These are phyloP conservation scores for Fusarium solani-melongenae DNA, from an alignment of 2,329 filamentous ascomycete species.

Conservation along the genomic window DNA sequence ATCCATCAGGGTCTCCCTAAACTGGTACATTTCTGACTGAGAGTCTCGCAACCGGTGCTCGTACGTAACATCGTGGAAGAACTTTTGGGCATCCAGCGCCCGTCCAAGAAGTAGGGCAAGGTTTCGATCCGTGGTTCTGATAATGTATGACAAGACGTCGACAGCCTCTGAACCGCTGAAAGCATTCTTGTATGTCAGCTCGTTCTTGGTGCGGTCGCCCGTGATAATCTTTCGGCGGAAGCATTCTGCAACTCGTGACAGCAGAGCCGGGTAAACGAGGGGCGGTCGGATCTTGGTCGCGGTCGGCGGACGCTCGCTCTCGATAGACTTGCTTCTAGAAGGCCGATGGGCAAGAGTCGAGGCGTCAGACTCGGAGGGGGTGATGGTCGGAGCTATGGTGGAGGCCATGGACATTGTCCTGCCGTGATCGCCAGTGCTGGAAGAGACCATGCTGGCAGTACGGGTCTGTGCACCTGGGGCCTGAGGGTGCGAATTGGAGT, in stretches of 20 bases:
- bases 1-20: slow-evolving; percentile 91
- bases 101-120: slow-evolving; percentile 89
- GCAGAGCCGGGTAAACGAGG: slow-evolving; percentile 90
- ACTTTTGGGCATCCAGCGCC: slow-evolving; percentile 96
- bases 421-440: slow-evolving; percentile 59
- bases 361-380: slow-evolving; percentile 68
- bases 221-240: slow-evolving; percentile 90
- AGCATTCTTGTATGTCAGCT: slow-evolving; percentile 94
- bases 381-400: slow-evolving; percentile 77
- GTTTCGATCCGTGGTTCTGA: slow-evolving; percentile 96
- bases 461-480: slow-evolving; percentile 66
- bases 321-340: slow-evolving; percentile 66
- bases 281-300: slow-evolving; percentile 75
- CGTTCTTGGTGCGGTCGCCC: slow-evolving; percentile 94
- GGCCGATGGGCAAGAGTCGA: slow-evolving; percentile 63
- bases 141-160: slow-evolving; percentile 94
- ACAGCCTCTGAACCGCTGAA: slow-evolving; percentile 97
- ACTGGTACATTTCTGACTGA: slow-evolving; percentile 95
- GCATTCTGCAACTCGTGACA: slow-evolving; percentile 93
- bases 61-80: slow-evolving; percentile 99
- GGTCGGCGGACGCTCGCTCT: slow-evolving; percentile 67
- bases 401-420: slow-evolving; percentile 95
- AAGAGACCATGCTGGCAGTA: slow-evolving; percentile 72
- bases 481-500: slow-evolving; percentile 51
- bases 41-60: slow-evolving; percentile 95